Evolutionary conservation across 768 basidiomycete species (phyloP).

Genomic region (Lentinula sp.): DNA sequence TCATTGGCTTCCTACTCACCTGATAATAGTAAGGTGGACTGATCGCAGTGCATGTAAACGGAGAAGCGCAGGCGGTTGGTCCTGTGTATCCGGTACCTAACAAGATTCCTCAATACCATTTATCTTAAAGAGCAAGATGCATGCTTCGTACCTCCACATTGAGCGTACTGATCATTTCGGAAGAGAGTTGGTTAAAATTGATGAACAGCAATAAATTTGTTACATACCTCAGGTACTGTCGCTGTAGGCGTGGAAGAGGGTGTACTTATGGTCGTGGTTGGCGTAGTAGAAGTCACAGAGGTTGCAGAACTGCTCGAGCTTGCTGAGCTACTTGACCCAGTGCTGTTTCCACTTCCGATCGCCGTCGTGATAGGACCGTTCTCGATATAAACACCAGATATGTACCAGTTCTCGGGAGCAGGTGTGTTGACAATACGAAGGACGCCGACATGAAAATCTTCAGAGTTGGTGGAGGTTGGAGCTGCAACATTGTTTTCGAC

Average conservation of each 20-base stretch:
- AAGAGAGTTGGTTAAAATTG: neutral
- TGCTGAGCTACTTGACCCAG: constrained; percentile 12
- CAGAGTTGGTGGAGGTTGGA: constrained; percentile 51
- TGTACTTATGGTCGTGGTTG: constrained; percentile 17
- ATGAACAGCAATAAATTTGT: constrained; percentile 23
- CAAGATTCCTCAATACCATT: neutral
- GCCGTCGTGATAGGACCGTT: constrained; percentile 47
- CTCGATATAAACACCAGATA: constrained; percentile 58
- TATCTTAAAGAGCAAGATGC: neutral
- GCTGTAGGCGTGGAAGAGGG: constrained; percentile 22
- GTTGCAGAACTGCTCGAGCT: constrained; percentile 6
- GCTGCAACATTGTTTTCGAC: constrained; percentile 42
- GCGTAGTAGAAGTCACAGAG: constrained; percentile 13
- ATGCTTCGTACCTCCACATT: constrained; percentile 38
- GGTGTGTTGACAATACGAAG: constrained; percentile 45
- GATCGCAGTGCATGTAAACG: constrained; percentile 38
- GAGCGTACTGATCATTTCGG: constrained; percentile 32
- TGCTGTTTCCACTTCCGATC: constrained; percentile 31
- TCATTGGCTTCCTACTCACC: constrained; percentile 19
- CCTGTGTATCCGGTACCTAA: constrained; percentile 40
- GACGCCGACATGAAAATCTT: constrained; percentile 57
- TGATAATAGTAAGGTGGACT: constrained; percentile 51
- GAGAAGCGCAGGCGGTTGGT: constrained; percentile 35
- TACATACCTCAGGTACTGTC: constrained; percentile 16
- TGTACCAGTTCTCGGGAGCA: constrained; percentile 49